phyloP scores from a whole-genome alignment of 2,329 filamentous ascomycete genomes.

The Coniella vitis region DNA sequence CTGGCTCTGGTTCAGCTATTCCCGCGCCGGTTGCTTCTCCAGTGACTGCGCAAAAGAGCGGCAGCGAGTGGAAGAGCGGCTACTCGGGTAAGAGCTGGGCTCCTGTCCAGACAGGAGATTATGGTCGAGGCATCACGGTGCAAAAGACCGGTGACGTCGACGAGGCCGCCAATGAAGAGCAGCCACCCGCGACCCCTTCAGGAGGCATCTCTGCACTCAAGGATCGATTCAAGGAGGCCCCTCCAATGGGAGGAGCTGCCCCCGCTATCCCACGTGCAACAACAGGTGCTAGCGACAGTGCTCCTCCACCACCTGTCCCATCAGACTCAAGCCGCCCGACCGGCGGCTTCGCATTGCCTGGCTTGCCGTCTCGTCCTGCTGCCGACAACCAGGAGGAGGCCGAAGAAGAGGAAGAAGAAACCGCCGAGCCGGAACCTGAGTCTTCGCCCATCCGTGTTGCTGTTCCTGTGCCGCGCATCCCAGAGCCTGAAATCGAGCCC shows the following conservation, averaged over 20 bases:
- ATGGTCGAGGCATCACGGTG: conserved; percentile 54
- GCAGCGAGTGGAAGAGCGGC: conserved; percentile 82
- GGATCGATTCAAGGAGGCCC: conserved; percentile 75
- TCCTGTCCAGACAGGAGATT: conserved; percentile 68
- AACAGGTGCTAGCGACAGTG: conserved; percentile 34
- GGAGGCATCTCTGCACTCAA: conserved; percentile 68
- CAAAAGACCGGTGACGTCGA: conserved; percentile 57
- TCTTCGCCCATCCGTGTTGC: conserved; percentile 78
- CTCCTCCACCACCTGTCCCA: conserved; percentile 50
- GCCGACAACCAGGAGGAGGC: conserved; percentile 51
- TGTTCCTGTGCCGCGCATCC: conserved; percentile 69
- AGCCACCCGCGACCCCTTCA: conserved; percentile 43
- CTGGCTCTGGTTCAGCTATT: conserved; percentile 38
- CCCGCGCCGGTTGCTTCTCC: conserved; percentile 41
- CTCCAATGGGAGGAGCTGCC: conserved; percentile 54
- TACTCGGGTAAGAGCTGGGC: conserved; percentile 89
- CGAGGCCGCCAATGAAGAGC: conserved; percentile 39
- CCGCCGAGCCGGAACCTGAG: conserved; percentile 40
- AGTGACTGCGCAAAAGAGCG: conserved; percentile 63
- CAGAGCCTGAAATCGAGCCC: conserved; percentile 46
- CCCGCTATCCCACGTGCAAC: conserved; percentile 28
- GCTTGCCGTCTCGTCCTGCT: conserved; percentile 56
- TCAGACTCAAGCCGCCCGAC: conserved; percentile 64
- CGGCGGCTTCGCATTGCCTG: conserved; percentile 72
- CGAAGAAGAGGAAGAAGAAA: conserved; percentile 37